phyloP scores from a whole-genome alignment of 768 basidiomycete genomes.

The Lentinula aciculospora region DNA sequence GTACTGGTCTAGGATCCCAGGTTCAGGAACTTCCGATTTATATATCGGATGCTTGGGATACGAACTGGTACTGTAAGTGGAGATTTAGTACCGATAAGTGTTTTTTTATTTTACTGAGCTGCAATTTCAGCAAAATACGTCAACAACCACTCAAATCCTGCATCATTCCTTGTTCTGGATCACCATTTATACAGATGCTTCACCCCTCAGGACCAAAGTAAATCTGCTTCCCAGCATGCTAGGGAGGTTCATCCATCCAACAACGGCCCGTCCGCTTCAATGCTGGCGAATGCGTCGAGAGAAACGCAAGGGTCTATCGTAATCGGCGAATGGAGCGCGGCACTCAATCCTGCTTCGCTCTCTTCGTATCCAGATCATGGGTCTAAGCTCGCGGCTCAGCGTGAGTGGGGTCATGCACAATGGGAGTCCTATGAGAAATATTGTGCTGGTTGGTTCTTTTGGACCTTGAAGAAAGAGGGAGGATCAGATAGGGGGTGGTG shows the following conservation, averaged over 20 bases:
- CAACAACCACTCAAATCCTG: conserved; percentile 19
- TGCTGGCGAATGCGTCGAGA: conserved; percentile 24
- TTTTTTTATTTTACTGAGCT: background rate
- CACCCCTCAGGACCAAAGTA: conserved; percentile 49
- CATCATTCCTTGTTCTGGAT: conserved; percentile 55
- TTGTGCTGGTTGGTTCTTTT: conserved; percentile 78
- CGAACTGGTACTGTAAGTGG: conserved; percentile 46
- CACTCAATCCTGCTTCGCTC: conserved; percentile 61
- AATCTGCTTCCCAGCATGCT: conserved; percentile 46
- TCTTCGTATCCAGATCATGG: conserved; percentile 29
- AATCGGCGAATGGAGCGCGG: conserved; percentile 78
- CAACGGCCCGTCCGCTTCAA: background rate
- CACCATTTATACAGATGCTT: conserved; percentile 86
- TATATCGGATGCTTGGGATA: conserved; percentile 72
- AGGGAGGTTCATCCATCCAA: conserved; percentile 7
- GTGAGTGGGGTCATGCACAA: conserved; percentile 58
- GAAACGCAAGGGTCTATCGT: conserved; percentile 44
- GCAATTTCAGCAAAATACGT: conserved; percentile 28
- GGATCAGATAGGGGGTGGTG: conserved; percentile 73
- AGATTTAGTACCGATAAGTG: conserved; percentile 12
- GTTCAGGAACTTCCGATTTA: conserved; percentile 47
- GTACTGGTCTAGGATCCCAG: conserved; percentile 32
- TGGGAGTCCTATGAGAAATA: conserved; percentile 54
- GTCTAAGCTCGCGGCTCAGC: conserved; percentile 23
- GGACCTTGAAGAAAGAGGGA: conserved; percentile 74